phyloP scores from a whole-genome alignment of 495 filamentous ascomycete species.

The Lepraria neglecta region DNA sequence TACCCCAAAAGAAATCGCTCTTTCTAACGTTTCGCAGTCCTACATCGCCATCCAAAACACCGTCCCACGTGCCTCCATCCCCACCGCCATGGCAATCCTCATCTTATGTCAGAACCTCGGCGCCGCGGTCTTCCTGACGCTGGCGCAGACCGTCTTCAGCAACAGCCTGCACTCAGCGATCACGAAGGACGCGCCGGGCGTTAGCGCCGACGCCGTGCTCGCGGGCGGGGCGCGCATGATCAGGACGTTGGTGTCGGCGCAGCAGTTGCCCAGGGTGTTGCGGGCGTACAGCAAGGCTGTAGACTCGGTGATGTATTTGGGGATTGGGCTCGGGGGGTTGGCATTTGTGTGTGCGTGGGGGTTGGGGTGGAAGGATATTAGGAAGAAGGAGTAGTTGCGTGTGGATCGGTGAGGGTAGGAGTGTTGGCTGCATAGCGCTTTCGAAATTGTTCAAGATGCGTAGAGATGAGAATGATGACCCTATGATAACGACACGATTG shows the following conservation, averaged over 20 bases:
- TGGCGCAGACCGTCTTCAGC: constrained; percentile 61
- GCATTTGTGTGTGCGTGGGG: neutral
- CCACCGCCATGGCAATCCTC: constrained; percentile 47
- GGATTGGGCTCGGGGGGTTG: neutral
- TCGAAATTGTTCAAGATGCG: too few relatives aligned
- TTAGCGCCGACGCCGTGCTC: constrained; percentile 44
- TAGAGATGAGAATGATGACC: too few relatives aligned
- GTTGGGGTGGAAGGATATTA: constrained; percentile 3
- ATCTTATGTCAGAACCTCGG: constrained; percentile 58
- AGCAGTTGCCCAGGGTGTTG: neutral
- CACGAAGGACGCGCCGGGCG: constrained; percentile 27
- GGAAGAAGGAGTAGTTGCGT: neutral
- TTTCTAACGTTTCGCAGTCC: constrained; percentile 29
- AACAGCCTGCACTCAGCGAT: constrained; percentile 53
- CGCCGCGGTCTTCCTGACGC: constrained; percentile 59
- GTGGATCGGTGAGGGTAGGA: too few relatives aligned
- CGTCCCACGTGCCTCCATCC: constrained; percentile 39
- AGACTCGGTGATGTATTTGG: neutral
- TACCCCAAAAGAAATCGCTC: too few relatives aligned
- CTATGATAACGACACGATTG: too few relatives aligned
- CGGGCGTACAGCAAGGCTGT: neutral
- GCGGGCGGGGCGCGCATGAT: constrained; percentile 44
- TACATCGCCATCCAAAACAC: constrained; percentile 50
- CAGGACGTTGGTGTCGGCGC: neutral
- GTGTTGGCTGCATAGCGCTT: too few relatives aligned